These are phyloP conservation scores for Lentinus tigrinus DNA, from an alignment of 768 basidiomycete species.

Conservation along the genomic window DNA sequence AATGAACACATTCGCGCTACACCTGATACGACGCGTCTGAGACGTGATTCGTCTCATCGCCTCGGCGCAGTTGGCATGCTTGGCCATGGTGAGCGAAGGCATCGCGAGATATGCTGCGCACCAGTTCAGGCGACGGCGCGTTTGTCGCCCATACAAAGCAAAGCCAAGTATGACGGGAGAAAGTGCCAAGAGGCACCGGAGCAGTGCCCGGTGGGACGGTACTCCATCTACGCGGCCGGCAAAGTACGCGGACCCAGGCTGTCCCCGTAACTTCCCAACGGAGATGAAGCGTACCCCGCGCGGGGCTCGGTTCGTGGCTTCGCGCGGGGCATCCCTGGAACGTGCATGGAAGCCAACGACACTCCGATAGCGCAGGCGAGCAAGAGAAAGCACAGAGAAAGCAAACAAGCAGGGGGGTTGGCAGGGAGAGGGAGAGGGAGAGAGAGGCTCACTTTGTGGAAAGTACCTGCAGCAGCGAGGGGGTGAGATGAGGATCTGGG, in stretches of 20 bases:
- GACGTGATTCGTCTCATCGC: too few relatives aligned
- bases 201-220: background rate
- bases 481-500: background rate
- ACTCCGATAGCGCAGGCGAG: background rate
- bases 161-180: background rate
- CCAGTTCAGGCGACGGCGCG: too few relatives aligned
- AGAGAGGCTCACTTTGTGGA: constrained; percentile 66
- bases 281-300: background rate
- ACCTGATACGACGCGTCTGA: too few relatives aligned
- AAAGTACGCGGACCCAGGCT: background rate
- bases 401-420: background rate
- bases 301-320: background rate
- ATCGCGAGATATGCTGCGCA: too few relatives aligned
- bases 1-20: too few relatives aligned
- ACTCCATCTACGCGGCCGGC: background rate
- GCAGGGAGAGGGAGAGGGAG: background rate
- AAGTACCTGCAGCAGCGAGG: constrained; percentile 54
- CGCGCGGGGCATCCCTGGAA: too few relatives aligned
- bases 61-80: too few relatives aligned
- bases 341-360: too few relatives aligned
- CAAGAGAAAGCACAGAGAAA: background rate
- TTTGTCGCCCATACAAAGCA: too few relatives aligned
- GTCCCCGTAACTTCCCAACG: background rate
- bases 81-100: too few relatives aligned
- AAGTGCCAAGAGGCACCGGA: background rate